A percentile compares a stretch with the other conserved stretches of the same genome.
Conservation (phyloP, 495 filamentous ascomycete species). For the Tetracladium setigerum region DNA sequence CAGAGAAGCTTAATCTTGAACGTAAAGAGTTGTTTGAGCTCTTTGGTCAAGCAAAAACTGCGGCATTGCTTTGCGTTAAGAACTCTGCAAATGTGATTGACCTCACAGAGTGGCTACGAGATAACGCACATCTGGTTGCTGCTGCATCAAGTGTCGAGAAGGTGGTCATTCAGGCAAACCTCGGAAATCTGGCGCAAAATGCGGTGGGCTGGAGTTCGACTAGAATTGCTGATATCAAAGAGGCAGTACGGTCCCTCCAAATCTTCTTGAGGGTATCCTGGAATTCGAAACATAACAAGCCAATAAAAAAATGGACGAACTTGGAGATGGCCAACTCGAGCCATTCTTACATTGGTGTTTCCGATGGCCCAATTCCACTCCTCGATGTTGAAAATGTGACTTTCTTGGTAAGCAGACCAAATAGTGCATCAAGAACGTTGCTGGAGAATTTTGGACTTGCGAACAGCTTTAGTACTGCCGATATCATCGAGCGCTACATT, state of each 20-base stretch:
- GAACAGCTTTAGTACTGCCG: not conserved
- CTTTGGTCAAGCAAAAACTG: not conserved
- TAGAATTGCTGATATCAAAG: not conserved
- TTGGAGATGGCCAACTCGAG: slow-evolving; percentile 4
- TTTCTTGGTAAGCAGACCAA: slow-evolving; percentile 1
- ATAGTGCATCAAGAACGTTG: not conserved
- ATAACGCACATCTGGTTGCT: not conserved
- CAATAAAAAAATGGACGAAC: not conserved
- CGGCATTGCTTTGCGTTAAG: slow-evolving; percentile 1
- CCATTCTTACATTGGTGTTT: not conserved
- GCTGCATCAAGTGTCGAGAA: slow-evolving; percentile 3
- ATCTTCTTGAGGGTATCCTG: slow-evolving; percentile 12
- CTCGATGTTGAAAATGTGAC: slow-evolving; percentile 4
- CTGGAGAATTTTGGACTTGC: slow-evolving; percentile 3
- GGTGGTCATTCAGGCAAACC: not conserved
- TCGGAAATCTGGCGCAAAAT: slow-evolving; percentile 1
- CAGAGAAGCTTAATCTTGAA: not conserved
- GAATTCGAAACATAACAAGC: slow-evolving; percentile 4
- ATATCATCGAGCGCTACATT: slow-evolving; percentile 7
- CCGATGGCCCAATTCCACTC: slow-evolving; percentile 4
- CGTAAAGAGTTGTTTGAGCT: not conserved
- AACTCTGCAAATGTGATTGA: not conserved
- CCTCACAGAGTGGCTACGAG: slow-evolving; percentile 5
- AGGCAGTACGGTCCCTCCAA: slow-evolving; percentile 1
- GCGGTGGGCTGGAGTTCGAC: not conserved